Base-by-base conservation (phyloP, 1,284 basidiomycete genomes). In the Amylostereum areolatum region DNA sequence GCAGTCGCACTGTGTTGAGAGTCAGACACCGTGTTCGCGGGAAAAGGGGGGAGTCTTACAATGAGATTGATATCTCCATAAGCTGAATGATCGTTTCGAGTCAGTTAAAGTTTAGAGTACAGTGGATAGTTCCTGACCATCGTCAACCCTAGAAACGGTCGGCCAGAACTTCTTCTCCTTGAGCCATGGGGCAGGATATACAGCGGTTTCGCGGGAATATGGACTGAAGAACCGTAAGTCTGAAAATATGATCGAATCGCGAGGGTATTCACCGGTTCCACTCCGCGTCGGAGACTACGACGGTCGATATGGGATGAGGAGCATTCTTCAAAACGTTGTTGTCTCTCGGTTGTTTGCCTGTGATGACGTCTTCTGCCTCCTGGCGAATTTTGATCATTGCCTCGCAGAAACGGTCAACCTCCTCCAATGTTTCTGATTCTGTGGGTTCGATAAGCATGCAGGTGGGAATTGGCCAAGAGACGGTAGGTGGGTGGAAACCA, bases 381-480 rank as follows among this genome's bases (percentile, higher is more conserved):
- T 83, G 74, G 47, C 94, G 87, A 59, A 99, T 99, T 56, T 89
- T 80, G 57, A 99, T 95, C 87, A 98, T 94, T 5, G 96, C 95
- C 57, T 97, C 91, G 67, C 93, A 92, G 74, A 97, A 96, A 60
- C 89, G 79, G 62, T 97, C 91, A 48, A 97, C 78, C 67, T 97
- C 94, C 56, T 92, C 85, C 46, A 96, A 74, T 2, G 87, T 83
- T 69, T 97, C 94, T 0, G 90, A 93, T 68, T 97, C 94, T 9
- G 94, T 97, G 8, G 93, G 93, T 70, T 97, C 93, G 54, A 97
- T 95, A 47, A 94, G 74, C 89, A 95, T 95, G 59, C 89, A 95
- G 3, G 92, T 95, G 25, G 89, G 84, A 56, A 91, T 92, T 8
- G 94, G 94, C 94, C 94, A 97, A 10, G 89, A 92, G 66, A 91